Conservation (phyloP, 2,329 filamentous ascomycete genomes). For the Beauveria sp. region DNA sequence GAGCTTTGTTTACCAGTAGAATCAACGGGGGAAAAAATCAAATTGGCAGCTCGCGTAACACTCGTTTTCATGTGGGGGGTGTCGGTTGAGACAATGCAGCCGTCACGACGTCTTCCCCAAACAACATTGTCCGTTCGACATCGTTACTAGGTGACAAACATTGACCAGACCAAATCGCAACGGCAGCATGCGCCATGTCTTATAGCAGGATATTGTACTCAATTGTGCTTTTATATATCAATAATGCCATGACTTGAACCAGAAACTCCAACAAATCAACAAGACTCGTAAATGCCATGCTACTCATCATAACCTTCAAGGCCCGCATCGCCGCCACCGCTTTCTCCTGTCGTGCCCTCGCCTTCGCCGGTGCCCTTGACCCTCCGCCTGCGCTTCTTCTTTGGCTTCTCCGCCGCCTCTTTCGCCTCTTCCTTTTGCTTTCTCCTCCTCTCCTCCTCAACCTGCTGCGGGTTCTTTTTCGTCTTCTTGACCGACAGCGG, state of each 20-base stretch:
- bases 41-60: too few species aligned
- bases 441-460: slow-evolving; percentile 17
- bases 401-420: slow-evolving; percentile 20
- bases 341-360: slow-evolving; percentile 19
- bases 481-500: slow-evolving; percentile 63
- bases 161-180: neutral
- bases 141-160: too few species aligned
- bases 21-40: neutral
- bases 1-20: neutral
- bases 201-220: neutral
- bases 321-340: slow-evolving; percentile 20
- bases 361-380: slow-evolving; percentile 21
- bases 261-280: neutral
- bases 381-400: slow-evolving; percentile 31
- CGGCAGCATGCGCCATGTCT: neutral
- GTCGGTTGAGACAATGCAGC: neutral
- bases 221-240: neutral
- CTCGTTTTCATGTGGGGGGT: neutral
- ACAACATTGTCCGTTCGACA: too few species aligned
- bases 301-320: slow-evolving; percentile 22
- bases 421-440: slow-evolving; percentile 15
- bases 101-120: neutral
- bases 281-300: neutral
- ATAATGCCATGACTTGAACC: neutral
- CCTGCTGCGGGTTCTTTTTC: slow-evolving; percentile 40